Percentiles rank a stretch among this genome's conserved stretches.
phyloP scores from a whole-genome alignment of 2,329 filamentous ascomycete genomes.

The Microcyclosporella mali region DNA sequence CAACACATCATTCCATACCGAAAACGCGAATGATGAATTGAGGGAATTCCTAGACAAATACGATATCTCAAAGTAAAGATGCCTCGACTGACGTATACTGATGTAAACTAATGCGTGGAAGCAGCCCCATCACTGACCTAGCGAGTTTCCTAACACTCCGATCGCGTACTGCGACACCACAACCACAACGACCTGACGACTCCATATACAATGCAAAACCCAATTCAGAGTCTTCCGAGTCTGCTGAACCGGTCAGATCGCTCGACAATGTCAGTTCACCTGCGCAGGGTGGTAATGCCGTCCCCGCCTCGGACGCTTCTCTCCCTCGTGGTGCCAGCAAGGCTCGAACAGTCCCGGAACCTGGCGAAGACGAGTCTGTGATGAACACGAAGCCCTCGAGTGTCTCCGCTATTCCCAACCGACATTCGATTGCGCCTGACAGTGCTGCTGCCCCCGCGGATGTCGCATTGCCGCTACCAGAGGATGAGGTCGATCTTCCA shows the following conservation, averaged over 20 bases:
- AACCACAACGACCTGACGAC: conserved; percentile 21
- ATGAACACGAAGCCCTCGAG: background rate
- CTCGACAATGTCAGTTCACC: conserved; percentile 11
- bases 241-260: conserved; percentile 7
- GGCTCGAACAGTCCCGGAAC: background rate
- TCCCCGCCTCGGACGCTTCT: conserved; percentile 1
- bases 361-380: background rate
- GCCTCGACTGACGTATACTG: too few relatives aligned
- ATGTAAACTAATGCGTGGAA: conserved; percentile 22
- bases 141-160: conserved; percentile 6
- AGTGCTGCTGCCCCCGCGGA: conserved; percentile 10
- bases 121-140: conserved; percentile 53
- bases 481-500: conserved; percentile 25
- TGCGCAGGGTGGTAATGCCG: conserved; percentile 14
- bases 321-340: conserved; percentile 7
- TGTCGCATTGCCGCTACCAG: conserved; percentile 22
- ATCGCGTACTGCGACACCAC: conserved; percentile 37
- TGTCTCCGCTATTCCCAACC: background rate
- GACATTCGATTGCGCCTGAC: conserved; percentile 1
- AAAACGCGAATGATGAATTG: conserved; percentile 3
- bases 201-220: conserved; percentile 25
- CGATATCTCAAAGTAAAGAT: conserved; percentile 7
- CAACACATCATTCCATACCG: conserved; percentile 2
- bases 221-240: conserved; percentile 11
- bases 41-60: conserved; percentile 6